Conservation (phyloP, 371 early-diverging fungal genomes). For the Circinella minor region DNA sequence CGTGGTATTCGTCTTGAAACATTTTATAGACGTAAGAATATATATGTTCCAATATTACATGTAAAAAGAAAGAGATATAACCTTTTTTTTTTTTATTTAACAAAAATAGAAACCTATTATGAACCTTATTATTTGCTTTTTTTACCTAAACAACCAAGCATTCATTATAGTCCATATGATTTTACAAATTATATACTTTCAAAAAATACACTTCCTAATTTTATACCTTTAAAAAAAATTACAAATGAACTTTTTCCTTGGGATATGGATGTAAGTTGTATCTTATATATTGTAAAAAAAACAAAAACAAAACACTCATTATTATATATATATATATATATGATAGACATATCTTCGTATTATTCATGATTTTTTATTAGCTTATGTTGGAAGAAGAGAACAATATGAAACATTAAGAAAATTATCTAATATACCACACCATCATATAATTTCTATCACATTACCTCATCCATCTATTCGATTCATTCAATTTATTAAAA, state of each 20-base stretch:
- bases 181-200: constrained; percentile 11
- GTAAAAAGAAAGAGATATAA: background rate
- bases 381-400: constrained; percentile 44
- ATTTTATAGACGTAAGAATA: constrained; percentile 35
- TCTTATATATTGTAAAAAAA: too few species aligned
- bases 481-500: background rate
- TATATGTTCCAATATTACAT: background rate
- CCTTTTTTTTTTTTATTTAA: too few species aligned
- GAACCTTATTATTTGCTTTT: constrained; percentile 44
- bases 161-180: constrained; percentile 7
- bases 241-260: constrained; percentile 27
- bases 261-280: constrained; percentile 29
- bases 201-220: constrained; percentile 43
- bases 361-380: constrained; percentile 40
- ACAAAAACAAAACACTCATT: too few species aligned
- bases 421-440: background rate
- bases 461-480: background rate
- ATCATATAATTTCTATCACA: background rate
- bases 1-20: constrained; percentile 47
- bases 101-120: constrained; percentile 20
- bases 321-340: background rate
- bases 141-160: background rate
- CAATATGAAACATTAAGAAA: constrained; percentile 27
- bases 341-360: constrained; percentile 45
- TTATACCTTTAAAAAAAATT: constrained; percentile 33